Evolutionary conservation across 495 filamentous ascomycete species (phyloP).

Genomic region (Trichoderma gamsii): DNA sequence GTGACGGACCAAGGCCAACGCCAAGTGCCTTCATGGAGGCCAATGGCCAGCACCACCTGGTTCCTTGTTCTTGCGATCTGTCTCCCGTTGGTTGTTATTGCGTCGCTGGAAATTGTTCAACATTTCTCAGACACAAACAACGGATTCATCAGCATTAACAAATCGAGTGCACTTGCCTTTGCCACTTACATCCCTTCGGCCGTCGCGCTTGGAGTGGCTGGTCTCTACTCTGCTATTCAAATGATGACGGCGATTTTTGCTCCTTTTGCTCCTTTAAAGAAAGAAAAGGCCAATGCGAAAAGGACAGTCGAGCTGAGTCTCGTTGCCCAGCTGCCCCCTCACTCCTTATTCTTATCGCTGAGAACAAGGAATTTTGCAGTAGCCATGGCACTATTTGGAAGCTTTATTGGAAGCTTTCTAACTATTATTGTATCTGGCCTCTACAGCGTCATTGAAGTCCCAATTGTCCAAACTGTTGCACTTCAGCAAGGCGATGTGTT

Average conservation of each 20-base stretch:
- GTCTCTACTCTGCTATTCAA: slow-evolving; percentile 17
- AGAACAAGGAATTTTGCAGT: slow-evolving; percentile 16
- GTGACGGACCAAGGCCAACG: not conserved
- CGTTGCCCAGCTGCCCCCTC: slow-evolving; percentile 15
- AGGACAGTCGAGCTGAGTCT: slow-evolving; percentile 17
- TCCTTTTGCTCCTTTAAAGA: slow-evolving; percentile 18
- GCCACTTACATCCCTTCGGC: slow-evolving; percentile 20
- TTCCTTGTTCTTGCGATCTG: slow-evolving; percentile 16
- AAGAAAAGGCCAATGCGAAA: slow-evolving; percentile 16
- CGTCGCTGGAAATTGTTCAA: slow-evolving; percentile 18
- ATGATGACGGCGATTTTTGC: slow-evolving; percentile 16
- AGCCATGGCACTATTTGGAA: slow-evolving; percentile 13
- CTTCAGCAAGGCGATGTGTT: slow-evolving; percentile 12
- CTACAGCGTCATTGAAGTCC: slow-evolving; percentile 10
- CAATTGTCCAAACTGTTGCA: not conserved
- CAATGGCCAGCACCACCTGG: slow-evolving; percentile 15
- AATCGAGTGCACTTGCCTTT: slow-evolving; percentile 12
- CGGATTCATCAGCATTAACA: slow-evolving; percentile 15
- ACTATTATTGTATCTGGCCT: slow-evolving; percentile 20
- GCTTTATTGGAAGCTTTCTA: slow-evolving; percentile 17
- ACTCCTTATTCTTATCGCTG: slow-evolving; percentile 13
- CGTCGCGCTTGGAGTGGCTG: slow-evolving; percentile 16
- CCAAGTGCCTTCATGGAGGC: slow-evolving; percentile 16
- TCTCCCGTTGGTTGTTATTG: slow-evolving; percentile 16
- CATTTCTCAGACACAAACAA: slow-evolving; percentile 17